These are phyloP conservation scores for Kokia cookei DNA, from an alignment of 441 rosid genomes.

Conservation along the genomic window DNA sequence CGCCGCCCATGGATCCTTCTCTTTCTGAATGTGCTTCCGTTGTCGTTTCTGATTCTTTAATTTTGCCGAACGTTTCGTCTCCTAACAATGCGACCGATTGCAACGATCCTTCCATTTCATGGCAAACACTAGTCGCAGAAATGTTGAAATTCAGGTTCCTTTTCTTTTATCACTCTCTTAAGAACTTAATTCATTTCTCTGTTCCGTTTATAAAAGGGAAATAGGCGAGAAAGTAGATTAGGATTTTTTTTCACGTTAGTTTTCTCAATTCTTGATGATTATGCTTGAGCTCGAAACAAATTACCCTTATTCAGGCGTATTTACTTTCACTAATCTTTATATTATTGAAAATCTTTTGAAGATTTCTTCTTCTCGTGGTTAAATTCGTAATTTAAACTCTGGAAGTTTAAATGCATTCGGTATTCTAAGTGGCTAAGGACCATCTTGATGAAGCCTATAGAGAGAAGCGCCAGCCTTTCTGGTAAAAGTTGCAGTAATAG, in stretches of 20 bases:
- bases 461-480: not conserved
- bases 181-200: not conserved
- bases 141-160: conserved; percentile 53
- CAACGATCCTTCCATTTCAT: conserved; percentile 36
- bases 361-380: not conserved
- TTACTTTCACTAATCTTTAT: not conserved
- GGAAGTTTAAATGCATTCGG: not conserved
- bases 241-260: not conserved
- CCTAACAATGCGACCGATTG: conserved; percentile 47
- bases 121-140: conserved; percentile 35
- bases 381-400: not conserved
- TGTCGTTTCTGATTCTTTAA: conserved; percentile 25
- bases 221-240: not conserved
- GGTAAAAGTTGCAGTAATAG: not conserved
- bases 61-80: conserved; percentile 25
- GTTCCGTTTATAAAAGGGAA: not conserved
- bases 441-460: not conserved
- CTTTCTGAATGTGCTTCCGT: conserved; percentile 33
- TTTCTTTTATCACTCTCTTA: not conserved
- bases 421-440: not conserved
- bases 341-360: not conserved
- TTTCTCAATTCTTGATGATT: not conserved
- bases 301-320: not conserved
- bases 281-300: not conserved
- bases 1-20: conserved; percentile 26